A percentile compares a stretch with the other conserved stretches of the same genome.
Conservation (phyloP, 208 protist genomes). For the Phytomonas sp. region DNA sequence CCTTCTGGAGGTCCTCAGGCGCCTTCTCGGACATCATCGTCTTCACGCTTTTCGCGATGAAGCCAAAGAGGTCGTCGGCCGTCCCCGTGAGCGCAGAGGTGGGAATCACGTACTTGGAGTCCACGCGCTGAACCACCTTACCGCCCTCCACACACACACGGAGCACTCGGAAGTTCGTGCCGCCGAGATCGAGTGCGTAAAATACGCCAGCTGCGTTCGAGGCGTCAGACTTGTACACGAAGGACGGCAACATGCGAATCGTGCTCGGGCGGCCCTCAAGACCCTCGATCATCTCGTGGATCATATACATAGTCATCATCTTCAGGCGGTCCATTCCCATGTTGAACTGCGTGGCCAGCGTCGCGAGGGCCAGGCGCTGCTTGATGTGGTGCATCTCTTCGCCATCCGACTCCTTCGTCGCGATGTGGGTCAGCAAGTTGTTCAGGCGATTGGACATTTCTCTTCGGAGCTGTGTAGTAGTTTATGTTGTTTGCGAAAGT, state of each 20-base stretch:
- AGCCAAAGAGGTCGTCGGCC: conserved; percentile 74
- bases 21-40: conserved; percentile 46
- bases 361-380: conserved; percentile 61
- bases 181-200: conserved; percentile 88
- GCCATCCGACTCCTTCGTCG: conserved; percentile 41
- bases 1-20: conserved; percentile 49
- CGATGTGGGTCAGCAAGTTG: conserved; percentile 74
- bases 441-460: conserved; percentile 65
- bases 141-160: conserved; percentile 46
- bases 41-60: conserved; percentile 76
- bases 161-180: conserved; percentile 87
- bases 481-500: neutral
- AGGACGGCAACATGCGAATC: conserved; percentile 81
- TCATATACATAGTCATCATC: conserved; percentile 66
- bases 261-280: conserved; percentile 66
- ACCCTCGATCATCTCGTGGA: conserved; percentile 79
- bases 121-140: conserved; percentile 27
- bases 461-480: neutral
- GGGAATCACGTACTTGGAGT: conserved; percentile 58
- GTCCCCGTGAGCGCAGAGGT: conserved; percentile 32
- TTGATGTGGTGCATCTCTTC: conserved; percentile 62
- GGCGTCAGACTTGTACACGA: conserved; percentile 62
- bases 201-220: conserved; percentile 52
- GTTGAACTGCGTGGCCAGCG: conserved; percentile 63
- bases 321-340: conserved; percentile 44